Evolutionary conservation across 495 filamentous ascomycete genomes (phyloP).

Genomic region (Echria macrotheca): DNA sequence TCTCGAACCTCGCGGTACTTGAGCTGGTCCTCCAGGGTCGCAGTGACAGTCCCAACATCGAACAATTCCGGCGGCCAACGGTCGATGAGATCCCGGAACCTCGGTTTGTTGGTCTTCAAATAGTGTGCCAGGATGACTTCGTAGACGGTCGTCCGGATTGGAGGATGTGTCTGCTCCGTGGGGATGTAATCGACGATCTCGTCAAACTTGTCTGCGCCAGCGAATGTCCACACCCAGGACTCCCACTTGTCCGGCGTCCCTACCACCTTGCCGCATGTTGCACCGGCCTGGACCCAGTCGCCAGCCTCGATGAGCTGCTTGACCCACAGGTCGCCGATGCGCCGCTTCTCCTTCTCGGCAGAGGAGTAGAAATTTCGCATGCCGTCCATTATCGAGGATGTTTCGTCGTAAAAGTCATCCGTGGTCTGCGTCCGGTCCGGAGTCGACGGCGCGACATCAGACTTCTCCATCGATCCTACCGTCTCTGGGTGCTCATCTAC

Average conservation of each 20-base stretch:
- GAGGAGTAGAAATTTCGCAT: conserved; percentile 52
- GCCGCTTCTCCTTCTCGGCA: conserved; percentile 82
- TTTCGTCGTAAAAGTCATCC: conserved; percentile 78
- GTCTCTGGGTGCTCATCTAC: conserved; percentile 80
- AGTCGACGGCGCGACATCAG: conserved; percentile 33
- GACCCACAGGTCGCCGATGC: conserved; percentile 89
- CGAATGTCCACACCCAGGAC: conserved; percentile 88
- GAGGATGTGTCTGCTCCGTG: conserved; percentile 62
- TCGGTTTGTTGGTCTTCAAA: conserved; percentile 59
- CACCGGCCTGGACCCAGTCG: conserved; percentile 73
- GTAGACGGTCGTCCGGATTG: conserved; percentile 77
- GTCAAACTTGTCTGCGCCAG: conserved; percentile 74
- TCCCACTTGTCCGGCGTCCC: conserved; percentile 81
- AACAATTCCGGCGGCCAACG: conserved; percentile 82
- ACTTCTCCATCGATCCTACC: conserved; percentile 37
- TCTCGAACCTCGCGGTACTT: conserved; percentile 60
- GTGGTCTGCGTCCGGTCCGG: conserved; percentile 46
- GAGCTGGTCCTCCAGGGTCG: conserved; percentile 68
- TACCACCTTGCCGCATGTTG: conserved; percentile 73
- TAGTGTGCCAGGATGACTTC: conserved; percentile 84
- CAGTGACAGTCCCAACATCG: conserved; percentile 61
- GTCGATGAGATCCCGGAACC: conserved; percentile 73
- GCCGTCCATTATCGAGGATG: conserved; percentile 55
- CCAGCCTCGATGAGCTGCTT: conserved; percentile 67
- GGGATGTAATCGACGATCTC: conserved; percentile 86